A percentile compares a stretch with the other conserved stretches of the same genome.
These are phyloP conservation scores for Saccharomyces hybrid DNA, from an alignment of 1,139 yeast genomes.

Conservation along the genomic window DNA sequence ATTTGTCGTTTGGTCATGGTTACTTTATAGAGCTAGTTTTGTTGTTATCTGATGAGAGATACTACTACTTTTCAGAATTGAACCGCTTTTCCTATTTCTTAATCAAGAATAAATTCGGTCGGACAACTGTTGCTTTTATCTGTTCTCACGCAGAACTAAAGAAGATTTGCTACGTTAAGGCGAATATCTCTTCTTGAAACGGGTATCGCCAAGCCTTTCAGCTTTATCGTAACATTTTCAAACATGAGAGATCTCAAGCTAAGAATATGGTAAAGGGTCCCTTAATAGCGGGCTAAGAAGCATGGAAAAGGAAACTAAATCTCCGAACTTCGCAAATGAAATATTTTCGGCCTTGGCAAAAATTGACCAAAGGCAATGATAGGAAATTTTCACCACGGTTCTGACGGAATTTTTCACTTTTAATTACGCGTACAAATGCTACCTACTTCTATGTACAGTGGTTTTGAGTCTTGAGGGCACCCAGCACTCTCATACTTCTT, in stretches of 20 bases:
- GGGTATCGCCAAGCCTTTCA: not conserved
- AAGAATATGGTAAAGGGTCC: slow-evolving; percentile 17
- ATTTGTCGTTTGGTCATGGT: not conserved
- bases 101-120: not conserved
- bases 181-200: not conserved
- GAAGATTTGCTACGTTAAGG: not conserved
- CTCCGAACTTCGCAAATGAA: not conserved
- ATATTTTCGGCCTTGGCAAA: not conserved
- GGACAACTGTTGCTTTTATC: not conserved
- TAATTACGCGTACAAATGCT: not conserved
- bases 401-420: not conserved
- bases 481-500: not conserved
- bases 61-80: not conserved
- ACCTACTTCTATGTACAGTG: not conserved
- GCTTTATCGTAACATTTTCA: slow-evolving; percentile 21
- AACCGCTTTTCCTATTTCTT: not conserved
- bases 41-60: not conserved
- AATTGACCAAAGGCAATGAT: not conserved
- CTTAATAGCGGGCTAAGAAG: not conserved
- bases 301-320: not conserved
- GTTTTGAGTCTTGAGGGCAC: not conserved
- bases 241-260: slow-evolving; percentile 57
- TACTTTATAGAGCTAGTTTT: not conserved
- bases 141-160: not conserved
- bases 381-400: not conserved